phyloP scores from a whole-genome alignment of 441 rosid genomes.

The Adansonia madagascariensis region DNA sequence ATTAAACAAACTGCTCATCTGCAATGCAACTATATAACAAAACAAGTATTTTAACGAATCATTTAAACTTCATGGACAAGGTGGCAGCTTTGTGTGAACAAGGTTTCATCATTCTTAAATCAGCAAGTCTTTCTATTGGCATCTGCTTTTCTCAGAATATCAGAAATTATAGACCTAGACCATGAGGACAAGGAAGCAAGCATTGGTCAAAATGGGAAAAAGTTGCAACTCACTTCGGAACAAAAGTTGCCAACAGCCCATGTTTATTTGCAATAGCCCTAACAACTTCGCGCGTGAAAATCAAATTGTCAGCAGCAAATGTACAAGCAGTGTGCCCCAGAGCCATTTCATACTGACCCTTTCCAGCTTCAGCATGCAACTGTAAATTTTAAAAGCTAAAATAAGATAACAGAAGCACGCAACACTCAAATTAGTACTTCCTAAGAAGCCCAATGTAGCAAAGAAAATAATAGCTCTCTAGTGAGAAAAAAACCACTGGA shows the following conservation, averaged over 20 bases:
- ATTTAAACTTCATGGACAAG: neutral
- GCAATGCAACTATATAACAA: neutral
- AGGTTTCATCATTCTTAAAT: constrained; percentile 4
- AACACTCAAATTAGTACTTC: neutral
- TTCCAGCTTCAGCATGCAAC: constrained; percentile 90
- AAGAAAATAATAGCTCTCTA: neutral
- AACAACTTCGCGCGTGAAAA: constrained; percentile 77
- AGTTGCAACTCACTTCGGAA: constrained; percentile 72
- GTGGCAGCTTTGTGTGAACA: neutral
- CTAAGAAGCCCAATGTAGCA: neutral
- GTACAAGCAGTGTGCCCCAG: constrained; percentile 59
- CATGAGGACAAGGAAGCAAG: constrained; percentile 20
- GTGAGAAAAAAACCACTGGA: neutral
- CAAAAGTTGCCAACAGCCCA: constrained; percentile 80
- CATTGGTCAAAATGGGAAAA: neutral
- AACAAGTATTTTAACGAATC: neutral
- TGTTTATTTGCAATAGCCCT: constrained; percentile 82
- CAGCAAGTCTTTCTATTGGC: neutral
- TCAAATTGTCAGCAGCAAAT: constrained; percentile 76
- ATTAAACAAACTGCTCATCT: neutral
- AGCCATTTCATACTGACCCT: constrained; percentile 89
- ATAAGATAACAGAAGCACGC: constrained; percentile 5
- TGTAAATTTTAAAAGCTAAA: constrained; percentile 32
- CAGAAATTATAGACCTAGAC: neutral
- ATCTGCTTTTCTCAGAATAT: neutral